Evolutionary conservation across 768 basidiomycete species (phyloP), one percentile per base, ranked within the genome.

Genomic region (Pholiota microspora): DNA sequence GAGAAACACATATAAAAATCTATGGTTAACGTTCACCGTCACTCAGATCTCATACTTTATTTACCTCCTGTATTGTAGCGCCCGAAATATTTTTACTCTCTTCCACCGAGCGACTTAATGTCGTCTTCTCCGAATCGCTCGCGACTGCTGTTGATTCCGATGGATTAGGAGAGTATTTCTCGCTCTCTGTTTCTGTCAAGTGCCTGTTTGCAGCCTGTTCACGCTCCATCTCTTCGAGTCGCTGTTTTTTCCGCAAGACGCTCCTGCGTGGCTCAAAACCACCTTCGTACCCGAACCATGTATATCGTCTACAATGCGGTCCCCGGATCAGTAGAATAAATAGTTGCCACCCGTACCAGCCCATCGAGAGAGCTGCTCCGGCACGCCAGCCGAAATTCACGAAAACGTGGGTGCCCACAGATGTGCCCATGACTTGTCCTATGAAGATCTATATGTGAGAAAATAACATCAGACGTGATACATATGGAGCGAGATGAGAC

Each of bases 401-500:
- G 69, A 90, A 94, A 2, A 93, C 78, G 31, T 80, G 67, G 0
- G 89, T 87, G 27, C 89, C 86, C 0, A 86, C 85, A 0, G 87
- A 77, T 0, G 90, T 92, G 15, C 92, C 92, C 70, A 88, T 84
- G 8, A 92, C 87, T 72, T 93, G 90, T 0, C 92, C 92, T 21
- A 89, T 77, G 68, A 91, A 90, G 27, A 88, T 69, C 79, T 81
- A 38, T 7, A 9, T 23, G 21, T n/a, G 25, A 24, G 25, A 12
- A 15, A 21, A n/a, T 25, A 9, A 16, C 16, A 15, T 8, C 32
- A 6, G 28, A 9, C 9, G 24, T 48, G 4, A 24, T 18, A 4
- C 29, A n/a, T n/a, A 47, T 23, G 1, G 29, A 12, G 16, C 47
- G n/a, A 48, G 16, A 46, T 18, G 18, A 12, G 7, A 6, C 7